phyloP scores from a whole-genome alignment of 495 filamentous ascomycete genomes.

The Aspergillus wentii region DNA sequence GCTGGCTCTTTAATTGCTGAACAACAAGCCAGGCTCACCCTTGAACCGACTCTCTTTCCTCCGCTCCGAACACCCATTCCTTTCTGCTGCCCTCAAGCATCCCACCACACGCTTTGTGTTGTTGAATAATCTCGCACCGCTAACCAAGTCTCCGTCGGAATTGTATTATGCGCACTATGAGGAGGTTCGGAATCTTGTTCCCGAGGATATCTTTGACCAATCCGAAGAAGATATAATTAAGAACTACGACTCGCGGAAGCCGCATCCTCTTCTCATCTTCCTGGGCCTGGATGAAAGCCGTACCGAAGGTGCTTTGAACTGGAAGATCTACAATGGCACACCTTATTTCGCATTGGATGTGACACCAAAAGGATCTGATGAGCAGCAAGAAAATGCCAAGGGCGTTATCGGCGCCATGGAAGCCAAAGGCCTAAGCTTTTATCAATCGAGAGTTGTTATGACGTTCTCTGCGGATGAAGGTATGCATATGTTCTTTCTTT shows the following conservation, averaged over 20 bases:
- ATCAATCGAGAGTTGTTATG: slow-evolving; percentile 54
- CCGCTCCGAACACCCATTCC: slow-evolving; percentile 71
- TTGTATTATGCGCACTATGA: slow-evolving; percentile 59
- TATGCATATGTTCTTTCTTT: slow-evolving; percentile 20
- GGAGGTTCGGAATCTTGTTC: slow-evolving; percentile 65
- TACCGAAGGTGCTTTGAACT: slow-evolving; percentile 43
- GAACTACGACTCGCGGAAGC: slow-evolving; percentile 66
- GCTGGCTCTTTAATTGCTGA: too few relatives aligned
- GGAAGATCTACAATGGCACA: slow-evolving; percentile 62
- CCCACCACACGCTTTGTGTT: slow-evolving; percentile 68
- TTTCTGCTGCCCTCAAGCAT: slow-evolving; percentile 70
- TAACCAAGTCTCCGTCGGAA: slow-evolving; percentile 51
- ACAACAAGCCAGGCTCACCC: slow-evolving; percentile 51
- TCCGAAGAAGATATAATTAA: slow-evolving; percentile 69
- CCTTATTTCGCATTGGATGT: slow-evolving; percentile 91
- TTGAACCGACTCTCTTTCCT: slow-evolving; percentile 83
- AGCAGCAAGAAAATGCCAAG: slow-evolving; percentile 38
- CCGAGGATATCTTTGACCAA: slow-evolving; percentile 62
- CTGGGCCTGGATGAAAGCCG: slow-evolving; percentile 75
- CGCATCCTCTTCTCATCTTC: slow-evolving; percentile 71
- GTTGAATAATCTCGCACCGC: slow-evolving; percentile 72
- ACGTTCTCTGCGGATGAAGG: slow-evolving; percentile 56
- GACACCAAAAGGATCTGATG: slow-evolving; percentile 60
- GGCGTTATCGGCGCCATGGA: slow-evolving; percentile 53
- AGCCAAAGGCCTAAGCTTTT: slow-evolving; percentile 53